phyloP scores from a whole-genome alignment of 202 grass and related monocot genomes.

The Setaria viridis region DNA sequence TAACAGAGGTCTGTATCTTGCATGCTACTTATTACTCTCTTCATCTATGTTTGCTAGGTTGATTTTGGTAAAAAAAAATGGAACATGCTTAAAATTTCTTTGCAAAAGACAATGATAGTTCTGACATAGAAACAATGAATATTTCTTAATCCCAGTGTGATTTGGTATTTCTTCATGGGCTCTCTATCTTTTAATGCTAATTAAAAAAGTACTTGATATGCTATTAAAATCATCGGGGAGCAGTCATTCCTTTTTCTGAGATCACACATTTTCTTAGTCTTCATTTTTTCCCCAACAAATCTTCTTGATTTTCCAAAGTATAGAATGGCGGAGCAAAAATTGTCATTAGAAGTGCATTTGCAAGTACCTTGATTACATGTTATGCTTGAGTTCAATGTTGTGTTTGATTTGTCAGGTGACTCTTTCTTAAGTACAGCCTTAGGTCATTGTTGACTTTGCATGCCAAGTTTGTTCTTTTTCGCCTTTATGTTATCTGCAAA shows the following conservation, averaged over 20 bases:
- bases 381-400: not conserved
- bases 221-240: not conserved
- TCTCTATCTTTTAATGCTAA: conserved; percentile 16
- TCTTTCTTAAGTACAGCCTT: not conserved
- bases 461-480: not conserved
- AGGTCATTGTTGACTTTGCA: not conserved
- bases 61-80: conserved; percentile 7
- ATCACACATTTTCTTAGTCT: not conserved
- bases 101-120: conserved; percentile 4
- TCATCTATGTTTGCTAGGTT: conserved; percentile 33
- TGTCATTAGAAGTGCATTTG: not conserved
- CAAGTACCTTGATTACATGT: not conserved
- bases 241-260: not conserved
- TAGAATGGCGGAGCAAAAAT: not conserved
- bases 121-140: conserved; percentile 4
- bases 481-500: not conserved
- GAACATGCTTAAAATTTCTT: conserved; percentile 32
- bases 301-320: not conserved
- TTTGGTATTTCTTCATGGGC: not conserved
- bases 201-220: not conserved
- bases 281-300: not conserved
- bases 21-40: conserved; percentile 37
- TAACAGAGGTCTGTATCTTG: conserved; percentile 82
- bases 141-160: not conserved
- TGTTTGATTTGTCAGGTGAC: not conserved